Conservation (phyloP, 1,284 basidiomycete species). For the Ustilago vetiveriae region DNA sequence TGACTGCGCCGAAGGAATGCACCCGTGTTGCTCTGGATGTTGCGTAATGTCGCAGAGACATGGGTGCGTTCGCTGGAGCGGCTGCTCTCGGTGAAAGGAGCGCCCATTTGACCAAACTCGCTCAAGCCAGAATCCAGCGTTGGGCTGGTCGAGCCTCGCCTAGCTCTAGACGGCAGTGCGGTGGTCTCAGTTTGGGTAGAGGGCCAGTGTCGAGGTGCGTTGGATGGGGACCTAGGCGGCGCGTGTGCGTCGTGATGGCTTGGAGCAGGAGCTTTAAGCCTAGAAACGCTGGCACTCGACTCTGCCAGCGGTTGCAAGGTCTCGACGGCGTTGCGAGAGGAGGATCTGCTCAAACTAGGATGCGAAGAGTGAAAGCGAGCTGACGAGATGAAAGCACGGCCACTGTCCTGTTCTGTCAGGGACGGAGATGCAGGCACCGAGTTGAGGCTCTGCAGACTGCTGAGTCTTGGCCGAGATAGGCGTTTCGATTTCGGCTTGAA, state of each 20-base stretch:
- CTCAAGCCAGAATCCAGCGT: slow-evolving; percentile 31
- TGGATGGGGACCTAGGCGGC: slow-evolving; percentile 2
- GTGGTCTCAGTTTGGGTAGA: slow-evolving; percentile 2
- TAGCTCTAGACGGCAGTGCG: slow-evolving; percentile 5
- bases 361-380: slow-evolving; percentile 21
- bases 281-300: slow-evolving; percentile 14
- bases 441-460: slow-evolving; percentile 48
- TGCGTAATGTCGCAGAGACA: slow-evolving; percentile 29
- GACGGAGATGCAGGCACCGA: slow-evolving; percentile 39
- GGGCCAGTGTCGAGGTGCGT: slow-evolving; percentile 3
- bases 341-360: slow-evolving; percentile 20
- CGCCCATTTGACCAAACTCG: slow-evolving; percentile 48
- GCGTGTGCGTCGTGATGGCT: neutral
- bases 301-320: slow-evolving; percentile 40
- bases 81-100: slow-evolving; percentile 18
- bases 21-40: slow-evolving; percentile 28
- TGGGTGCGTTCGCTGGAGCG: slow-evolving; percentile 12
- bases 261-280: neutral
- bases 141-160: slow-evolving; percentile 17
- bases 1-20: slow-evolving; percentile 41
- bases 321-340: slow-evolving; percentile 39
- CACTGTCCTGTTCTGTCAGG: slow-evolving; percentile 40
- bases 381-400: slow-evolving; percentile 22
- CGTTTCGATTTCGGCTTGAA: slow-evolving; percentile 15
- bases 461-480: slow-evolving; percentile 23